Evolutionary conservation across 495 filamentous ascomycete genomes (phyloP).

Genomic region (Neurospora sp.): DNA sequence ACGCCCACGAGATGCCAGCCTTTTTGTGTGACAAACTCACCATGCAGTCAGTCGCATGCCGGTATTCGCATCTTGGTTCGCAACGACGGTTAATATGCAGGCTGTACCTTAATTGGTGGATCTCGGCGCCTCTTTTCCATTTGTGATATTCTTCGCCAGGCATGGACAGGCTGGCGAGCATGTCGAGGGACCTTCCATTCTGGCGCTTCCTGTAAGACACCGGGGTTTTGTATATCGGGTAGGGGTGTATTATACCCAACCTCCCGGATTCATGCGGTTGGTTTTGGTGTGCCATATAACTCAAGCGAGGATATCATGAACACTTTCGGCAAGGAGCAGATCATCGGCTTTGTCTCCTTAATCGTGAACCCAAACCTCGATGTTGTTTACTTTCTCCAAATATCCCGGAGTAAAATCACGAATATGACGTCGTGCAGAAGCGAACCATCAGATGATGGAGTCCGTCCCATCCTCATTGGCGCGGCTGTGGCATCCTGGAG

Average conservation of each 20-base stretch:
- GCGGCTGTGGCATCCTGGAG: slow-evolving; percentile 9
- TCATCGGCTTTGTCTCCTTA: background rate
- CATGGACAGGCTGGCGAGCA: background rate
- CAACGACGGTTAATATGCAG: background rate
- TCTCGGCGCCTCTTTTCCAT: background rate
- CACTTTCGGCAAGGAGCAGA: background rate
- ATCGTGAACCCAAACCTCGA: background rate
- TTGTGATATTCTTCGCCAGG: background rate
- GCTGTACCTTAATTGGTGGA: background rate
- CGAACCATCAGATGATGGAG: background rate
- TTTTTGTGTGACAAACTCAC: background rate
- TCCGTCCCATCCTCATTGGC: slow-evolving; percentile 6
- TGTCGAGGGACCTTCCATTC: background rate
- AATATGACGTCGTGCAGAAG: slow-evolving; percentile 7
- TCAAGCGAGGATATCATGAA: background rate
- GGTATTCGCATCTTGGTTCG: background rate
- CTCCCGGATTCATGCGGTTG: background rate
- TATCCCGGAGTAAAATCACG: background rate
- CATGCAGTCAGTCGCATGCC: background rate
- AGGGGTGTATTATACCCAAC: background rate
- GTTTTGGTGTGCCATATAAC: no score
- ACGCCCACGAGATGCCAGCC: background rate
- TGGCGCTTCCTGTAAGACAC: background rate
- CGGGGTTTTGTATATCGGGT: background rate
- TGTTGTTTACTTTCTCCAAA: background rate